phyloP scores from a whole-genome alignment of 2,329 filamentous ascomycete species.

The Eutypa lata region DNA sequence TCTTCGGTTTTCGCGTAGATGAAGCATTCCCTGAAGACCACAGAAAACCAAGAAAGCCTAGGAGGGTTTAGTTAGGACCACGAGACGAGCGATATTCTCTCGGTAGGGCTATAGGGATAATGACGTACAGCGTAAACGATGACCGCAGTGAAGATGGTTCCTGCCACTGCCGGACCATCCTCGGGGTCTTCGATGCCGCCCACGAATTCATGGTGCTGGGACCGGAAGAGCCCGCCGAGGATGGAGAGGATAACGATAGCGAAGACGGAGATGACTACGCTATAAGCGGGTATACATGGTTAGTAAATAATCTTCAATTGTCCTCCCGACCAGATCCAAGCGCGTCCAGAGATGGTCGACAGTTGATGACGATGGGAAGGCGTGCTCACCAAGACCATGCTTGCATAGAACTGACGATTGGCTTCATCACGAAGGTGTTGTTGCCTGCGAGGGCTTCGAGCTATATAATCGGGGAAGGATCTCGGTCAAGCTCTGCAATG shows the following conservation, averaged over 20 bases:
- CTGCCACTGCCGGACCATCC: constrained; percentile 74
- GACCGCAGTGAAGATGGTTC: constrained; percentile 83
- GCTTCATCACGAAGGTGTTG: constrained; percentile 71
- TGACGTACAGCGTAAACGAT: constrained; percentile 79
- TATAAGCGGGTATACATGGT: constrained; percentile 35
- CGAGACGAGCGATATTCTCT: too few species aligned
- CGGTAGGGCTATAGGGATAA: background rate
- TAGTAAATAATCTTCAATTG: background rate
- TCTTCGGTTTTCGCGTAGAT: constrained; percentile 76
- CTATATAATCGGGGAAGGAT: background rate
- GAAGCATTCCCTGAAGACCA: constrained; percentile 81
- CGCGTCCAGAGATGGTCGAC: background rate
- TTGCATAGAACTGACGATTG: constrained; percentile 84
- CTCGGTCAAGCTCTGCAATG: background rate
- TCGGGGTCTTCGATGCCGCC: constrained; percentile 70
- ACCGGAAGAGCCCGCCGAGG: constrained; percentile 70
- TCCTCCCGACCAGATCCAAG: too few species aligned
- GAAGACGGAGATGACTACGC: constrained; percentile 69
- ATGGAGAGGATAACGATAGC: constrained; percentile 63
- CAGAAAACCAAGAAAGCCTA: constrained; percentile 91
- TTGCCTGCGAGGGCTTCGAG: constrained; percentile 3
- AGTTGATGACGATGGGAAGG: constrained; percentile 3
- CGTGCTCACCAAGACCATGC: constrained; percentile 85
- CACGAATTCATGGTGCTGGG: constrained; percentile 78
- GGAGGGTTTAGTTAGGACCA: constrained; percentile 2